phyloP scores from a whole-genome alignment of 1,284 basidiomycete species.

The Trichosporon asahii region DNA sequence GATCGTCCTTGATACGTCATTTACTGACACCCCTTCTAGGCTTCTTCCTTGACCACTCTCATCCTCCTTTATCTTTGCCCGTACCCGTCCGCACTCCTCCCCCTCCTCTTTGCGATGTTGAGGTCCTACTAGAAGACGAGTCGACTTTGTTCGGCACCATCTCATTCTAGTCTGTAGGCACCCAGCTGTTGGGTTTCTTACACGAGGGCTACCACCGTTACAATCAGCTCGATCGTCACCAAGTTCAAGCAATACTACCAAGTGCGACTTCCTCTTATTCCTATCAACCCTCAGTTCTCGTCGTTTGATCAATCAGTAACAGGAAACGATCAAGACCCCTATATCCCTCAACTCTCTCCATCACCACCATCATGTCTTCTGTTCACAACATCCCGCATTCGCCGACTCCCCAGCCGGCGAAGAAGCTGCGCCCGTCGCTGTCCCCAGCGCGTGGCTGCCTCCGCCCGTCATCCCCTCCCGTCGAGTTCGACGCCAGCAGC shows the following conservation, averaged over 20 bases:
- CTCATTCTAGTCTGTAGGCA: neutral
- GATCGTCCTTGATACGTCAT: conserved; percentile 8
- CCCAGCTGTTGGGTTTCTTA: neutral
- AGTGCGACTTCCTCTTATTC: neutral
- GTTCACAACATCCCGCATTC: conserved; percentile 15
- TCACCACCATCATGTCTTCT: conserved; percentile 16
- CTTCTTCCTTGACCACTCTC: neutral
- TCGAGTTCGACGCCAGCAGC: conserved; percentile 11
- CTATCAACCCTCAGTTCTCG: neutral
- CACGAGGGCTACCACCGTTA: conserved; percentile 4
- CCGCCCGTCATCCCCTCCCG: conserved; percentile 16
- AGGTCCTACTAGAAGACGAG: conserved; percentile 7
- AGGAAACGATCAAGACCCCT: neutral
- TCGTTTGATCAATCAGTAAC: conserved; percentile 1
- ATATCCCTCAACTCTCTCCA: neutral
- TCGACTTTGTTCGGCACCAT: conserved; percentile 7
- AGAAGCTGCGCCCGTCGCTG: conserved; percentile 44
- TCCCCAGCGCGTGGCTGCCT: conserved; percentile 31
- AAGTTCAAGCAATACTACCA: neutral
- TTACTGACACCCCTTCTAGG: neutral
- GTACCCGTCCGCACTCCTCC: neutral
- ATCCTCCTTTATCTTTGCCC: neutral
- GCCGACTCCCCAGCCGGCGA: conserved; percentile 24
- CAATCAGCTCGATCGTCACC: conserved; percentile 5
- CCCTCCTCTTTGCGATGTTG: conserved; percentile 1